A percentile compares a stretch with the other conserved stretches of the same genome.
Evolutionary conservation across 75 land plant species (phyloP).

Genomic region (Cupressus sempervirens): DNA sequence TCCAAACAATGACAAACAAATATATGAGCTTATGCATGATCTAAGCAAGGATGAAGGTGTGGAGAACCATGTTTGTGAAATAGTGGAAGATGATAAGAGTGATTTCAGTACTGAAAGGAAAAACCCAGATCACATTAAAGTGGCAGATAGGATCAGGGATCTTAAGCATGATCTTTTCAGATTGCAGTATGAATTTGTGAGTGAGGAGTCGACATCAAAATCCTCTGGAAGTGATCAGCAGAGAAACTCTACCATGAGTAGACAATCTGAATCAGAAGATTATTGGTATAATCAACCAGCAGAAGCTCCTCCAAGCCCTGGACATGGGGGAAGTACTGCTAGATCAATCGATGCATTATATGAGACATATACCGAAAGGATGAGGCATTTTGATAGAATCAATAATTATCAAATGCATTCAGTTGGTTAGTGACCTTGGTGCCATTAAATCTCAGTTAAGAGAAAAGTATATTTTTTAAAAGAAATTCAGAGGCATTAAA

Average conservation of each 20-base stretch:
- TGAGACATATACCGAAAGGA: conserved; percentile 48
- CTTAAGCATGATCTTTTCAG: not conserved
- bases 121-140: not conserved
- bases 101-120: not conserved
- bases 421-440: conserved; percentile 28
- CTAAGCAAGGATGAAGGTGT: not conserved
- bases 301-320: not conserved
- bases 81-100: not conserved
- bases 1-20: not conserved
- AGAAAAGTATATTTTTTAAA: not conserved
- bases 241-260: conserved; percentile 10
- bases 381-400: conserved; percentile 61
- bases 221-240: conserved; percentile 8
- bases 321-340: conserved; percentile 17
- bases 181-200: not conserved
- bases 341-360: conserved; percentile 41
- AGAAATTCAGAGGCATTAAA: no score
- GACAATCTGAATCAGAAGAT: conserved; percentile 1
- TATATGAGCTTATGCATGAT: not conserved
- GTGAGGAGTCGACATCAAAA: not conserved
- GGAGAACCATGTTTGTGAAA: not conserved
- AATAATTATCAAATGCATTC: conserved; percentile 36
- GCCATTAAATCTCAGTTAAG: not conserved
- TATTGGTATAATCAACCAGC: not conserved
- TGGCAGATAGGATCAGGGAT: not conserved